Evolutionary conservation across 148 eudicot species (phyloP).

Genomic region (Silene conica): DNA sequence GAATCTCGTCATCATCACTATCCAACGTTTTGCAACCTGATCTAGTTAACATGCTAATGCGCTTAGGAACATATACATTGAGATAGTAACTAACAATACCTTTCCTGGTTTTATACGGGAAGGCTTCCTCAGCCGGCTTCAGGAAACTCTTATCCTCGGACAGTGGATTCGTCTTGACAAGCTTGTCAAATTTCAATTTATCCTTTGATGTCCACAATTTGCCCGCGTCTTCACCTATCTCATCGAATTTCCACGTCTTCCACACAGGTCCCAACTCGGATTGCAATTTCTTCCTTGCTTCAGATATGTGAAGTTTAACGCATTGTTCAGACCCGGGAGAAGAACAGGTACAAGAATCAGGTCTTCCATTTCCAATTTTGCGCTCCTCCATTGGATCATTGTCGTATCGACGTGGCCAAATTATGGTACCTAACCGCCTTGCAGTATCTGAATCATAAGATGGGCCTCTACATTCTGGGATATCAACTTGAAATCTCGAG

Average conservation of each 20-base stretch:
- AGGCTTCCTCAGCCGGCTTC: conserved; percentile 35
- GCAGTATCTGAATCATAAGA: conserved; percentile 29
- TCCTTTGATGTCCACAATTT: conserved; percentile 47
- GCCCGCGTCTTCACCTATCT: conserved; percentile 67
- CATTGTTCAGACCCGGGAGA: conserved; percentile 54
- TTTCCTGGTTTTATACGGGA: conserved; percentile 34
- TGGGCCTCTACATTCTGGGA: conserved; percentile 49
- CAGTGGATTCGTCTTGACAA: conserved; percentile 42
- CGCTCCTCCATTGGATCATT: conserved; percentile 7
- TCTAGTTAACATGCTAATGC: conserved; percentile 43
- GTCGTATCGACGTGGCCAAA: conserved; percentile 43
- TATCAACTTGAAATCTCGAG: conserved; percentile 61
- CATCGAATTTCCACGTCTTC: conserved; percentile 54
- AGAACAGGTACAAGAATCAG: conserved; percentile 45
- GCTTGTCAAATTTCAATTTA: conserved; percentile 33
- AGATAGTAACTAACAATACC: conserved; percentile 62
- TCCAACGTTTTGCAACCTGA: conserved; percentile 39
- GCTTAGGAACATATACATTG: conserved; percentile 57
- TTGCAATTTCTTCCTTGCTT: conserved; percentile 35
- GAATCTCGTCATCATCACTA: conserved; percentile 67
- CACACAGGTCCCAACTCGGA: conserved; percentile 58
- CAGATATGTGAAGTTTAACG: conserved; percentile 38
- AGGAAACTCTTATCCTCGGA: conserved; percentile 44
- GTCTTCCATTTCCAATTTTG: conserved; percentile 60
- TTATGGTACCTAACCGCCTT: conserved; percentile 50